Percentiles rank a stretch among this genome's conserved stretches.
These are phyloP conservation scores for Penicillium fuscoglaucum DNA, from an alignment of 2,329 filamentous ascomycete species.

Conservation along the genomic window DNA sequence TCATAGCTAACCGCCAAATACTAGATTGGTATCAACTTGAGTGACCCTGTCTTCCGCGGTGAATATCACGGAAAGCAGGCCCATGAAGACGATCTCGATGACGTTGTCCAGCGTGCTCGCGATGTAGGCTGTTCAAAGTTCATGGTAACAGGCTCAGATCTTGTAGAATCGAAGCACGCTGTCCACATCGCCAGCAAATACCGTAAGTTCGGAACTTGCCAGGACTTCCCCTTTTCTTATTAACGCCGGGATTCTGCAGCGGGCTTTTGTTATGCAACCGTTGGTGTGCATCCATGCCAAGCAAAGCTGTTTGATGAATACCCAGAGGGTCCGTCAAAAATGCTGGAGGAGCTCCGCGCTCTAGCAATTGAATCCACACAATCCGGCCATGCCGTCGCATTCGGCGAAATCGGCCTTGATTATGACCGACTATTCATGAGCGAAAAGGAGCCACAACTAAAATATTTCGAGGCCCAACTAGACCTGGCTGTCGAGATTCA, in stretches of 20 bases:
- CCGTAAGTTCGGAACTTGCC: constrained; percentile 54
- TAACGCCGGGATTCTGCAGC: constrained; percentile 49
- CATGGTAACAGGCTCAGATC: constrained; percentile 89
- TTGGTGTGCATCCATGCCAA: constrained; percentile 91
- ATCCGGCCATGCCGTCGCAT: constrained; percentile 67
- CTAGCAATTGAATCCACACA: constrained; percentile 63
- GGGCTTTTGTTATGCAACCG: constrained; percentile 80
- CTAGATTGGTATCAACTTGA: constrained; percentile 89
- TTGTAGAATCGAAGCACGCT: constrained; percentile 73
- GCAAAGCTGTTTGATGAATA: constrained; percentile 72
- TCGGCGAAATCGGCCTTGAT: constrained; percentile 94
- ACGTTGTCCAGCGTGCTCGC: constrained; percentile 74
- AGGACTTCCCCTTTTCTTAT: neutral
- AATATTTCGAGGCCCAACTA: constrained; percentile 82
- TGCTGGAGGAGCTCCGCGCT: constrained; percentile 60
- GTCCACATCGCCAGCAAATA: constrained; percentile 71
- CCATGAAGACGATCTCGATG: constrained; percentile 49
- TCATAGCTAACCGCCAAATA: constrained; percentile 17
- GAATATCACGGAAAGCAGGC: constrained; percentile 75
- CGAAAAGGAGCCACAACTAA: constrained; percentile 73
- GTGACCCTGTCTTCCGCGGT: constrained; percentile 86
- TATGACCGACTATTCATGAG: constrained; percentile 89
- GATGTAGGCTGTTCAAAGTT: constrained; percentile 83
- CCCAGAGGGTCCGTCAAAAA: constrained; percentile 45
- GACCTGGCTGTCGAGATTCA: constrained; percentile 73